Conservation (phyloP, 208 protist genomes). For the Herpetomonas muscarum region DNA sequence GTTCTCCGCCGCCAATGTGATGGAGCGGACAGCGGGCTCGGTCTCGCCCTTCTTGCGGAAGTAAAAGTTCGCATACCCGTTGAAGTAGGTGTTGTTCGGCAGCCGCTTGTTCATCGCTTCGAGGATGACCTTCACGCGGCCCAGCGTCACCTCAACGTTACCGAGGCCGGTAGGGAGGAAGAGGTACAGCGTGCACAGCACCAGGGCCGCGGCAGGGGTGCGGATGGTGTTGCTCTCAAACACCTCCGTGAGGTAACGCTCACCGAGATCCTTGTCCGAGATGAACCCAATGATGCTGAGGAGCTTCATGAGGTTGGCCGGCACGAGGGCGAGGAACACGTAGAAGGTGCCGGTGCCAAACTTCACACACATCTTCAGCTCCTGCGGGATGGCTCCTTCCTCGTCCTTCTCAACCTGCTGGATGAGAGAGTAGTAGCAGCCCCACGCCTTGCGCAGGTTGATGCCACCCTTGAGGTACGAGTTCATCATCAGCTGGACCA, state of each 20-base stretch:
- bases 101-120: slow-evolving; percentile 80
- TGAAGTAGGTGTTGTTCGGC: slow-evolving; percentile 88
- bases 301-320: slow-evolving; percentile 86
- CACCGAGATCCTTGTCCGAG: slow-evolving; percentile 86
- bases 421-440: slow-evolving; percentile 72
- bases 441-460: slow-evolving; percentile 88
- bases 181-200: slow-evolving; percentile 88
- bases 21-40: slow-evolving; percentile 55
- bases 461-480: slow-evolving; percentile 86
- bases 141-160: slow-evolving; percentile 66
- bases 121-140: slow-evolving; percentile 70
- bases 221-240: slow-evolving; percentile 88
- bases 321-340: slow-evolving; percentile 83
- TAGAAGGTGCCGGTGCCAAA: slow-evolving; percentile 88
- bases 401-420: slow-evolving; percentile 67
- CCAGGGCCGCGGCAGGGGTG: slow-evolving; percentile 75
- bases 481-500: slow-evolving; percentile 90
- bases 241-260: slow-evolving; percentile 84
- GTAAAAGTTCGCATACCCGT: slow-evolving; percentile 91
- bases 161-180: slow-evolving; percentile 87
- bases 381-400: slow-evolving; percentile 65
- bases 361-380: slow-evolving; percentile 87
- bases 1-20: slow-evolving; percentile 71
- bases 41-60: slow-evolving; percentile 84
- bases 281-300: slow-evolving; percentile 89